phyloP scores from a whole-genome alignment of 1,284 basidiomycete genomes.

The Athelia psychrophila region DNA sequence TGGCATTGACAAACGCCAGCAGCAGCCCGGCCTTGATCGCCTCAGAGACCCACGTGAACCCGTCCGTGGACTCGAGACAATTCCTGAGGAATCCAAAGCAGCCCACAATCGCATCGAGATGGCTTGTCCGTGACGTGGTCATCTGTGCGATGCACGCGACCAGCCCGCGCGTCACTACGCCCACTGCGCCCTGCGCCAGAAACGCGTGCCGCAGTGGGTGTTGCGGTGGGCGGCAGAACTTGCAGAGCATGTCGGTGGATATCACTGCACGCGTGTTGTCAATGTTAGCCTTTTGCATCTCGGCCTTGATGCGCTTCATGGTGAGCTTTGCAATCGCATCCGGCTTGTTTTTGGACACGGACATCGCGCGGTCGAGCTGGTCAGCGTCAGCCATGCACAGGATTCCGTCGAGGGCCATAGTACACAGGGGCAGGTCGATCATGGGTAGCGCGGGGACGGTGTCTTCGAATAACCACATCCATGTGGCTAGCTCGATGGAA shows the following conservation, averaged over 20 bases:
- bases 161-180: constrained; percentile 26
- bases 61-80: constrained; percentile 34
- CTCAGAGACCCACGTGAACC: constrained; percentile 34
- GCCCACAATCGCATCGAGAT: constrained; percentile 24
- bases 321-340: constrained; percentile 26
- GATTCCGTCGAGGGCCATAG: constrained; percentile 29
- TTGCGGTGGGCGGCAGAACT: constrained; percentile 22
- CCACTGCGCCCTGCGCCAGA: constrained; percentile 28
- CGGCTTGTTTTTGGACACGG: constrained; percentile 21
- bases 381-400: constrained; percentile 17
- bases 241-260: constrained; percentile 29
- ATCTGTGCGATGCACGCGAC: constrained; percentile 18
- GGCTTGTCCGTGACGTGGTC: constrained; percentile 15
- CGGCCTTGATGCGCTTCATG: constrained; percentile 22
- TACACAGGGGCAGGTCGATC: constrained; percentile 22
- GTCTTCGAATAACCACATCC: constrained; percentile 32
- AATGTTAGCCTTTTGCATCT: constrained; percentile 17
- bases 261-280: constrained; percentile 17
- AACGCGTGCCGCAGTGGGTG: constrained; percentile 31
- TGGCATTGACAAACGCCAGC: constrained; percentile 27
- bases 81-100: constrained; percentile 31
- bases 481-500: constrained; percentile 30
- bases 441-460: constrained; percentile 14
- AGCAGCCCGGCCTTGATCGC: constrained; percentile 31
- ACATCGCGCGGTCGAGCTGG: constrained; percentile 26